These are phyloP conservation scores for Pholiota conissans DNA, from an alignment of 768 basidiomycete genomes.

Conservation along the genomic window DNA sequence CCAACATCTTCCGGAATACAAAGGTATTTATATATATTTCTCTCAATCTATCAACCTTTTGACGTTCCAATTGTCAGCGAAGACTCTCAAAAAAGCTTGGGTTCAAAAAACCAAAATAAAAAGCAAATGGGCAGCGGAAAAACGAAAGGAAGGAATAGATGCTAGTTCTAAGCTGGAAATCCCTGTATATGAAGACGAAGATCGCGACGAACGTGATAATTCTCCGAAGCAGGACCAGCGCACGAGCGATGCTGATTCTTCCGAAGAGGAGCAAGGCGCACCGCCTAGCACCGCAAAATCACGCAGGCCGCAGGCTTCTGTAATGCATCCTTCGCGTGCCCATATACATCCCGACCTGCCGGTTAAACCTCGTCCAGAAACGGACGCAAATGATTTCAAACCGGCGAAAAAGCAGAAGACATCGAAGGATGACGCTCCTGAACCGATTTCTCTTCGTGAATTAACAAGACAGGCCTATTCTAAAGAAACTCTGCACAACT, in stretches of 20 bases:
- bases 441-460: conserved; percentile 50
- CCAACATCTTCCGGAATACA: conserved; percentile 58
- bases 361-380: conserved; percentile 10
- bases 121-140: conserved; percentile 75
- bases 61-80: conserved; percentile 46
- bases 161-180: conserved; percentile 18
- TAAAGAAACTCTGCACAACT: conserved; percentile 53
- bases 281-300: not conserved
- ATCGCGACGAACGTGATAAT: conserved; percentile 15
- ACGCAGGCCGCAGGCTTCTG: conserved; percentile 1
- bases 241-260: conserved; percentile 6
- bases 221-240: not conserved
- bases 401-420: conserved; percentile 16
- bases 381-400: conserved; percentile 6
- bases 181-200: conserved; percentile 18
- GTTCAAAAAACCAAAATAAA: conserved; percentile 76
- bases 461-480: conserved; percentile 66
- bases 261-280: not conserved
- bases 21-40: conserved; percentile 46
- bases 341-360: conserved; percentile 26
- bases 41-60: not conserved
- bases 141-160: conserved; percentile 43
- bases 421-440: conserved; percentile 18
- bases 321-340: conserved; percentile 26
- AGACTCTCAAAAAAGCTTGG: conserved; percentile 80